phyloP scores from a whole-genome alignment of 2,329 filamentous ascomycete species.

The Mycocentrospora acerina region DNA sequence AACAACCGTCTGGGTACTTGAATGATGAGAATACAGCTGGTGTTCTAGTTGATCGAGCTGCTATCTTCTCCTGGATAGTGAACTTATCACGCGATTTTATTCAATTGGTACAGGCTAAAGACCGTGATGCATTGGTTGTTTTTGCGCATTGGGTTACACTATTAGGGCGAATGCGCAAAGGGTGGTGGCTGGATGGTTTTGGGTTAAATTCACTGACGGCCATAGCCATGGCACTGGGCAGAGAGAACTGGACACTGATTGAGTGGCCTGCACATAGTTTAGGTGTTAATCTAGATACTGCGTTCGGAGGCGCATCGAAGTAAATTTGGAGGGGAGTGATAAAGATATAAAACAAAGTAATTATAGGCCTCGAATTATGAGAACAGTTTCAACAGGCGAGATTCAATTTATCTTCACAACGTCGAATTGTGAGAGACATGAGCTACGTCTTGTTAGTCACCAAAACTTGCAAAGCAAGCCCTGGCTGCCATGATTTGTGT shows the following conservation, averaged over 20 bases:
- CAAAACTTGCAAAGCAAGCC: too few species aligned
- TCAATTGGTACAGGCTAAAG: constrained; percentile 29
- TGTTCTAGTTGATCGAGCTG: constrained; percentile 32
- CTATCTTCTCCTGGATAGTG: constrained; percentile 36
- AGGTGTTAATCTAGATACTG: constrained; percentile 29
- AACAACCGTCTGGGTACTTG: constrained; percentile 27
- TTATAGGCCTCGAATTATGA: constrained; percentile 13
- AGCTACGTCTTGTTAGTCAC: too few species aligned
- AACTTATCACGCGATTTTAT: constrained; percentile 33
- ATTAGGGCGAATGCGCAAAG: constrained; percentile 32
- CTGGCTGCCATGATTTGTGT: too few species aligned
- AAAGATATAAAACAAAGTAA: constrained; percentile 32
- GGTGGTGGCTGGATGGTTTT: constrained; percentile 40
- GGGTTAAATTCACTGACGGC: constrained; percentile 35
- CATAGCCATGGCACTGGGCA: constrained; percentile 35
- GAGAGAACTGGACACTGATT: constrained; percentile 32
- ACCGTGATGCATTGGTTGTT: constrained; percentile 38
- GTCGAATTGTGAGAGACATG: too few species aligned
- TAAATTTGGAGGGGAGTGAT: constrained; percentile 18
- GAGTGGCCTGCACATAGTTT: constrained; percentile 33
- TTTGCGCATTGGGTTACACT: constrained; percentile 43
- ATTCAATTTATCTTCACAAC: too few species aligned
- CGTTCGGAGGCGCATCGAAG: constrained; percentile 20
- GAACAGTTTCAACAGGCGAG: too few species aligned
- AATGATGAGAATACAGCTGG: constrained; percentile 31